Evolutionary conservation across 192 early-diverging fungal species (phyloP).

Genomic region (Linnemannia exigua): DNA sequence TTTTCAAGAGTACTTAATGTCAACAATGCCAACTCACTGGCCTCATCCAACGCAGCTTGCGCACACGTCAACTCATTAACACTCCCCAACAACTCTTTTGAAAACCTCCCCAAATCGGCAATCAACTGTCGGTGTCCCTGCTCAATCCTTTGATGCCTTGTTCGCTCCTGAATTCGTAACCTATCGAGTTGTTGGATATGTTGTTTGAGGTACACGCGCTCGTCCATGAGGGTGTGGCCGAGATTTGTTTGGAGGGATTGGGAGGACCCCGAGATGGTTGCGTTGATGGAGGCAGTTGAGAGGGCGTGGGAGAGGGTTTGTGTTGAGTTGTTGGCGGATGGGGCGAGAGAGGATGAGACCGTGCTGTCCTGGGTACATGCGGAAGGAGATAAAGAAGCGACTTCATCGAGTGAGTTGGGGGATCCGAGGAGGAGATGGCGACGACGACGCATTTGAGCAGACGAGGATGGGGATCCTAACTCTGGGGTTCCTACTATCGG

Average conservation of each 20-base stretch:
- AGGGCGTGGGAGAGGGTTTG: background rate
- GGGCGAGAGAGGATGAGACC: background rate
- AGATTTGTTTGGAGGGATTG: constrained; percentile 33
- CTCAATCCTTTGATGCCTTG: constrained; percentile 16
- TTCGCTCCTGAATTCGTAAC: constrained; percentile 21
- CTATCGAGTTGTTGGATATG: constrained; percentile 35
- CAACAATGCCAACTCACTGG: constrained; percentile 25
- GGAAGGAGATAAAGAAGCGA: background rate
- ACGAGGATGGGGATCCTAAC: background rate
- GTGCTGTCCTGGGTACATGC: background rate
- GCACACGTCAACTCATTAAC: constrained; percentile 33
- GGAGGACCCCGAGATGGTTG: constrained; percentile 38
- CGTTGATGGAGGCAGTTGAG: constrained; percentile 17
- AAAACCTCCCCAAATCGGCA: constrained; percentile 22
- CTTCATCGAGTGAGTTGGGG: background rate
- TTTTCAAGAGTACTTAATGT: constrained; percentile 4
- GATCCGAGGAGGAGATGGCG: background rate
- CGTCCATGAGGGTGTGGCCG: constrained; percentile 26
- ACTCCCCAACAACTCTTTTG: constrained; percentile 25
- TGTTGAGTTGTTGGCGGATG: background rate
- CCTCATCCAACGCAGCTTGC: constrained; percentile 37
- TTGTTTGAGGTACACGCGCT: constrained; percentile 41
- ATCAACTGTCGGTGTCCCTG: constrained; percentile 17
- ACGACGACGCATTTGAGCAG: background rate
- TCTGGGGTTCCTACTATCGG: background rate